phyloP scores from a whole-genome alignment of 2,329 filamentous ascomycete genomes.

The Aspergillus sp. region DNA sequence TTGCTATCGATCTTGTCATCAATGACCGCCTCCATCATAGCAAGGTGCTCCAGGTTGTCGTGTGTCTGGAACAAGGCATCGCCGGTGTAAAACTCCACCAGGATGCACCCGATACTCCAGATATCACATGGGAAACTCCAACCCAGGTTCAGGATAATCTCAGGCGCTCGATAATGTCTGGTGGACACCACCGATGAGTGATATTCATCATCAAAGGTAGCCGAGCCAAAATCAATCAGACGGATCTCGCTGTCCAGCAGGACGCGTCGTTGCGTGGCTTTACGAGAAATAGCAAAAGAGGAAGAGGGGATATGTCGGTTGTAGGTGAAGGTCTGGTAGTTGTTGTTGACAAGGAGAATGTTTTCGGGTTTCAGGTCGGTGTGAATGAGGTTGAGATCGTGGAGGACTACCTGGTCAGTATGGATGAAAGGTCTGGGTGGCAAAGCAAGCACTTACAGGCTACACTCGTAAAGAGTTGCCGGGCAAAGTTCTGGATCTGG shows the following conservation, averaged over 20 bases:
- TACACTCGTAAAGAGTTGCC: conserved; percentile 95
- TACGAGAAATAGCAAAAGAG: conserved; percentile 56
- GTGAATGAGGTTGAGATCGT: conserved; percentile 95
- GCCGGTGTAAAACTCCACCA: conserved; percentile 67
- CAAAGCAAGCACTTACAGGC: conserved; percentile 69
- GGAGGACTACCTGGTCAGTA: conserved; percentile 64
- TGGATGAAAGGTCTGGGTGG: conserved; percentile 4
- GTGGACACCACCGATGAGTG: conserved; percentile 67
- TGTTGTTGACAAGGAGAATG: conserved; percentile 63
- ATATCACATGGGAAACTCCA: conserved; percentile 69
- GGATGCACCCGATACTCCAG: conserved; percentile 67
- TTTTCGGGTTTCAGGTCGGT: conserved; percentile 73
- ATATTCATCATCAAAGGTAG: conserved; percentile 67
- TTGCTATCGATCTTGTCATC: conserved; percentile 54
- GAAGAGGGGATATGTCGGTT: conserved; percentile 66
- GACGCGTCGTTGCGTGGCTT: conserved; percentile 61
- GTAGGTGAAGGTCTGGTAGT: conserved; percentile 67
- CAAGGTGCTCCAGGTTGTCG: conserved; percentile 65
- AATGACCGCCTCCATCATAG: conserved; percentile 67
- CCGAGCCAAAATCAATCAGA: conserved; percentile 66
- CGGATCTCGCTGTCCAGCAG: conserved; percentile 65
- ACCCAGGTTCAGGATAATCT: conserved; percentile 65
- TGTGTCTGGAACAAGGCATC: conserved; percentile 68
- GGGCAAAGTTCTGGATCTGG: conserved; percentile 95
- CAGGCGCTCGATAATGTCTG: conserved; percentile 63